Base-by-base conservation (phyloP, 805 yeast genomes). In the Barnettozyma pratensis region DNA sequence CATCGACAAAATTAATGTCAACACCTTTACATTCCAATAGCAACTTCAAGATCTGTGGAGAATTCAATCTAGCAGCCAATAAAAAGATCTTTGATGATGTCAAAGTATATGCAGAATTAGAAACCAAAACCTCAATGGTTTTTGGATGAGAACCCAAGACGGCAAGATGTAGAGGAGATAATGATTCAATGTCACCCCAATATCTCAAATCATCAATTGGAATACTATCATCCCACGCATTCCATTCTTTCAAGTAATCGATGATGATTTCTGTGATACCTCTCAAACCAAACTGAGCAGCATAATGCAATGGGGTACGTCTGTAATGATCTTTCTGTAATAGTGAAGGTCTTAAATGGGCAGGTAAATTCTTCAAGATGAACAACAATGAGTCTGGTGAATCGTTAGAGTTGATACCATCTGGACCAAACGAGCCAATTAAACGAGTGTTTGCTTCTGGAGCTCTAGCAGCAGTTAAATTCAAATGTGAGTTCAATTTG, bases 231-330 rank as follows among this genome's bases (percentile, higher is more conserved):
- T 76, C 72, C 71, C 81, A 76, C 46, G 81, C 73, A 2, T 71
- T 67, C 92, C 95, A 86, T 39, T 75, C 66, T 48, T 70, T 67
- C 50, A 87, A 62, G 56, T 73, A 76, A 36, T 73, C 72, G 12
- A 90, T 68, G 32, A 91, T 72, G 28, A 80, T 71, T 11, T 69
- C 68, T 3, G 88, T 73, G 36, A 84, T 80, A 45, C 77, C 79
- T 49, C 77, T 79, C 48, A 91, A 71, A 0, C 97, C 97, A 63
- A 82, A 89, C 58, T 88, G 94, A 3, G 94, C 83, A 19, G 96
- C 83, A 64, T 91, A 91, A 67, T 92, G 97, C 47, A 92, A 70
- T 0, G 97, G 96, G 0, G 96, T 86, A 51, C 97, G 76, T 52
- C 74, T 74, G 61, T 88, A 87, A 50, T 78, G 81, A 63, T 91